Evolutionary conservation across 768 basidiomycete genomes (phyloP).

Genomic region (Pleurotus platypus): DNA sequence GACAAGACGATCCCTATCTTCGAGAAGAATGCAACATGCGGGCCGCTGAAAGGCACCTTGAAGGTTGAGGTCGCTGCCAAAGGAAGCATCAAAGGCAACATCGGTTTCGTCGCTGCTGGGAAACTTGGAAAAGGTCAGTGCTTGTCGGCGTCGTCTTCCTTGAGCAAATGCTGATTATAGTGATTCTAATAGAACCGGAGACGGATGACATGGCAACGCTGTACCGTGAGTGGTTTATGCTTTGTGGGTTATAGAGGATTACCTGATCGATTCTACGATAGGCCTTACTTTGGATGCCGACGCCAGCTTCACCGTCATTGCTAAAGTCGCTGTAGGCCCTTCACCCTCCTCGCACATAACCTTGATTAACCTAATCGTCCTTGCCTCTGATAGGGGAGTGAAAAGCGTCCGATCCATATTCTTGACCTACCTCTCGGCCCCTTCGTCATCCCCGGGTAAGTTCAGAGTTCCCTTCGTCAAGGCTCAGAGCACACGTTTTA

Average conservation of each 20-base stretch:
- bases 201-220: background rate
- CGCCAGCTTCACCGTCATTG: background rate
- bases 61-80: background rate
- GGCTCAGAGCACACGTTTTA: too few species aligned
- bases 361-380: background rate
- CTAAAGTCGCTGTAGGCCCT: background rate
- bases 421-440: background rate
- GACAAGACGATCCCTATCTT: background rate
- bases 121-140: background rate
- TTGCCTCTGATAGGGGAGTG: background rate
- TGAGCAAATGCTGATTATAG: background rate
- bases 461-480: too few species aligned
- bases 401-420: background rate
- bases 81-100: background rate
- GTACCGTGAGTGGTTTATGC: background rate
- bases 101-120: background rate
- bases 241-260: too few species aligned
- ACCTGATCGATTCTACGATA: too few species aligned
- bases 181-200: background rate
- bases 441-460: background rate
- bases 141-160: background rate
- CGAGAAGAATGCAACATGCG: background rate
- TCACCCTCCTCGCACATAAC: background rate
- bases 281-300: background rate
- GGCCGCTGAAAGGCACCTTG: background rate